Evolutionary conservation across 2,329 filamentous ascomycete species (phyloP).

Genomic region (Zymoseptoria pseudotritici): DNA sequence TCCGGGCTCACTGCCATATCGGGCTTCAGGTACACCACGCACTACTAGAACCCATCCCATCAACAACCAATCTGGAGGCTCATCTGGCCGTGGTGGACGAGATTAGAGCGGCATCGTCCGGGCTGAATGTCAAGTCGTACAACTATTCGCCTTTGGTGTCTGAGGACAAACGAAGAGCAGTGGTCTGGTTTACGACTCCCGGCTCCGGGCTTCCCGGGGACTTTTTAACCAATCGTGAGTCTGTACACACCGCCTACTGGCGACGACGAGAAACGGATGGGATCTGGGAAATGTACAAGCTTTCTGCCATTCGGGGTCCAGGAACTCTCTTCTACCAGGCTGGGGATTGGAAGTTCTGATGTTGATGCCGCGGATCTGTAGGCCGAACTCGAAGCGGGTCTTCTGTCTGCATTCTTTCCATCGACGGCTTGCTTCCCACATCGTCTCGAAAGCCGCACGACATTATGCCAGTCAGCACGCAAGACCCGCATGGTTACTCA

Average conservation of each 20-base stretch:
- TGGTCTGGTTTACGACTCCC: slow-evolving; percentile 2
- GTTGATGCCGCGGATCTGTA: too few relatives aligned
- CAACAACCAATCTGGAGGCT: not conserved
- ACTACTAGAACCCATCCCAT: not conserved
- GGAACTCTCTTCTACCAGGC: slow-evolving; percentile 1
- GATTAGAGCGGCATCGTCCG: not conserved
- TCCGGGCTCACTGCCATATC: not conserved
- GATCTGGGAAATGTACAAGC: slow-evolving; percentile 1
- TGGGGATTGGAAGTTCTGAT: not conserved
- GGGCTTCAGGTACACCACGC: not conserved
- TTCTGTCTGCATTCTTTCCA: not conserved
- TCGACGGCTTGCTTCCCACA: not conserved
- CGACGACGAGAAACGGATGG: not conserved
- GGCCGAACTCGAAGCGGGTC: not conserved
- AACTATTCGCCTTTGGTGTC: not conserved
- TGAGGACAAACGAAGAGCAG: not conserved
- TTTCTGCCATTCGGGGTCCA: not conserved
- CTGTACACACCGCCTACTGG: slow-evolving; percentile 1
- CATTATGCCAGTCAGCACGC: not conserved
- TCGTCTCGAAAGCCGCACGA: not conserved
- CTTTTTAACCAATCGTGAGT: not conserved
- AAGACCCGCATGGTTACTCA: not conserved
- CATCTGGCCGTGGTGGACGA: not conserved
- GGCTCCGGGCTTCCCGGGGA: not conserved
- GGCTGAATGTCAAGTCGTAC: not conserved